Evolutionary conservation across 192 early-diverging fungal species (phyloP).

Genomic region (Lobosporangium transversale): DNA sequence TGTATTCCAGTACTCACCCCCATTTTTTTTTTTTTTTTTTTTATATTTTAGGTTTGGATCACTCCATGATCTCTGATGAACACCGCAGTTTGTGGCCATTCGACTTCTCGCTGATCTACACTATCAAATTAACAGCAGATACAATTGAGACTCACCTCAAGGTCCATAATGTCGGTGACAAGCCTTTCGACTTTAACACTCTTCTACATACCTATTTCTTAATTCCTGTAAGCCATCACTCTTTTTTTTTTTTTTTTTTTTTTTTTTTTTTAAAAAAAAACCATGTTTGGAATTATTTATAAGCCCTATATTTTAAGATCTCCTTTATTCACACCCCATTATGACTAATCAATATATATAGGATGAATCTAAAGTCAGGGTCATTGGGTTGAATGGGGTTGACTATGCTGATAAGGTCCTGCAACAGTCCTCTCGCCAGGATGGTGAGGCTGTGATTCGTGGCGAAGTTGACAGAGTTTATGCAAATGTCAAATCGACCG

Average conservation of each 20-base stretch:
- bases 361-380: slow-evolving; percentile 69
- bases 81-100: slow-evolving; percentile 71
- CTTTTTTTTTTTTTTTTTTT: not conserved
- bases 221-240: slow-evolving; percentile 59
- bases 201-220: slow-evolving; percentile 95
- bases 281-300: too few species aligned
- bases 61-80: slow-evolving; percentile 63
- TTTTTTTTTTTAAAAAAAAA: slow-evolving; percentile 7
- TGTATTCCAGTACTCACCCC: not conserved
- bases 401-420: slow-evolving; percentile 80
- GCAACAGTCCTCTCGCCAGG: slow-evolving; percentile 17
- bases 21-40: not conserved
- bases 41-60: slow-evolving; percentile 58
- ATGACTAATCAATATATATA: slow-evolving; percentile 14
- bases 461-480: slow-evolving; percentile 92
- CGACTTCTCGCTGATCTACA: slow-evolving; percentile 82
- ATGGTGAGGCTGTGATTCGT: slow-evolving; percentile 65
- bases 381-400: slow-evolving; percentile 72
- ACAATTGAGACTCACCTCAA: slow-evolving; percentile 77
- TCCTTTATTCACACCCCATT: not conserved
- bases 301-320: too few species aligned
- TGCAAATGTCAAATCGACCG: slow-evolving; percentile 63
- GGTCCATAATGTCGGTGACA: slow-evolving; percentile 79
- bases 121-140: slow-evolving; percentile 77
- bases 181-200: slow-evolving; percentile 82